Conservation (phyloP, 768 basidiomycete species). For the Hygrophorus russula region DNA sequence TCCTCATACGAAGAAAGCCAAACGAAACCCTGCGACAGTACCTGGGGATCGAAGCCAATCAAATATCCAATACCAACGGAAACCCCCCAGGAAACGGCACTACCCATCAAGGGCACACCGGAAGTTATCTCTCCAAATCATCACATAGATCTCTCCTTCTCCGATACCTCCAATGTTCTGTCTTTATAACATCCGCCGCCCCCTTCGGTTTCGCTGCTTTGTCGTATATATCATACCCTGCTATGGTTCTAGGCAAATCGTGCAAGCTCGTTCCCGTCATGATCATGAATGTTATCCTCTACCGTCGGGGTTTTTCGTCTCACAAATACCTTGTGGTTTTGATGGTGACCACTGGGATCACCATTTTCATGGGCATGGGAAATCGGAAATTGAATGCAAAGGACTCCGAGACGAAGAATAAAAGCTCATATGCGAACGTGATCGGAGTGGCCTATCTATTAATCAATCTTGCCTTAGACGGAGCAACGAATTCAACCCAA, state of each 20-base stretch:
- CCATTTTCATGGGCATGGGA: constrained; percentile 87
- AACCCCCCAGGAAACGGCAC: constrained; percentile 17
- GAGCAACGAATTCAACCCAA: constrained; percentile 90
- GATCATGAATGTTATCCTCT: constrained; percentile 94
- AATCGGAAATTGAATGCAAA: constrained; percentile 37
- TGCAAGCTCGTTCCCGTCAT: constrained; percentile 99
- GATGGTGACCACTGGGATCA: constrained; percentile 89
- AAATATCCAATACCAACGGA: constrained; percentile 16
- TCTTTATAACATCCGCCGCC: constrained; percentile 82
- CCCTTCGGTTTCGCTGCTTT: constrained; percentile 96
- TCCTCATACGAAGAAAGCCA: constrained; percentile 48
- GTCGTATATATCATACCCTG: constrained; percentile 94
- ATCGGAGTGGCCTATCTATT: constrained; percentile 70
- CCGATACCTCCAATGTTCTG: constrained; percentile 72
- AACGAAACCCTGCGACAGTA: constrained; percentile 40
- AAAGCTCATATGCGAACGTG: constrained; percentile 42
- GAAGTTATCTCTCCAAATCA: constrained; percentile 22
- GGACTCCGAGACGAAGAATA: constrained; percentile 22
- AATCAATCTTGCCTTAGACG: constrained; percentile 85
- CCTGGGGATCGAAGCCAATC: constrained; percentile 43
- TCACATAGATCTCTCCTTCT: constrained; percentile 44
- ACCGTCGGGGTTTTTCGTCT: constrained; percentile 82
- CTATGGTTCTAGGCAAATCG: constrained; percentile 97
- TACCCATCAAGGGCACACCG: constrained; percentile 18
- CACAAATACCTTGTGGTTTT: constrained; percentile 94